These are phyloP conservation scores for Magnusiomyces tetraspermus DNA, from an alignment of 1,139 yeast species.

Conservation along the genomic window DNA sequence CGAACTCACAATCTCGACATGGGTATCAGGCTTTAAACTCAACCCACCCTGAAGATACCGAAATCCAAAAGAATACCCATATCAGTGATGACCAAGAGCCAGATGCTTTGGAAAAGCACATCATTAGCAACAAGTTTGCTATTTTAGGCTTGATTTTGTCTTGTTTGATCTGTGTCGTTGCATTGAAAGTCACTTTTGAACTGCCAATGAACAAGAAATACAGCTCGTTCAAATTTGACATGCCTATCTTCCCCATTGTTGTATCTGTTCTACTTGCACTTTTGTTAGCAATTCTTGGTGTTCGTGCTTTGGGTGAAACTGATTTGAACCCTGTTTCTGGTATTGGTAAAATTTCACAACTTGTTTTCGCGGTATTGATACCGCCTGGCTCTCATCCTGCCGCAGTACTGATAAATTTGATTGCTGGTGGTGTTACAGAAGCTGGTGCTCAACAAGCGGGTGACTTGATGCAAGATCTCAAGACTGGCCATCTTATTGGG, in stretches of 20 bases:
- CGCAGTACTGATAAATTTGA: constrained; percentile 68
- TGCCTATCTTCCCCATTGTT: constrained; percentile 58
- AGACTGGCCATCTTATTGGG: constrained; percentile 85
- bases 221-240: not conserved
- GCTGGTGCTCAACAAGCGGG: constrained; percentile 99
- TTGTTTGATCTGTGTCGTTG: constrained; percentile 52
- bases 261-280: constrained; percentile 68
- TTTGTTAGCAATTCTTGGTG: constrained; percentile 73
- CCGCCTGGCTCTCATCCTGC: constrained; percentile 64
- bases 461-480: constrained; percentile 92
- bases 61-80: constrained; percentile 20
- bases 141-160: constrained; percentile 55
- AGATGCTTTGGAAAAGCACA: constrained; percentile 37
- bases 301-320: constrained; percentile 91
- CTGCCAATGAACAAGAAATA: constrained; percentile 26
- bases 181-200: constrained; percentile 59
- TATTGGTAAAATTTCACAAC: constrained; percentile 86
- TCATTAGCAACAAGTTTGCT: constrained; percentile 46
- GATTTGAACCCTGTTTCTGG: constrained; percentile 96
- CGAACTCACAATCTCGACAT: not conserved
- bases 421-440: constrained; percentile 96
- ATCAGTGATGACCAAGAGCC: constrained; percentile 31
- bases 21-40: not conserved
- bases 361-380: constrained; percentile 73
- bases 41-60: constrained; percentile 6